These are phyloP conservation scores for Microsporum ferrugineum DNA, from an alignment of 2,329 filamentous ascomycete genomes.

Conservation along the genomic window DNA sequence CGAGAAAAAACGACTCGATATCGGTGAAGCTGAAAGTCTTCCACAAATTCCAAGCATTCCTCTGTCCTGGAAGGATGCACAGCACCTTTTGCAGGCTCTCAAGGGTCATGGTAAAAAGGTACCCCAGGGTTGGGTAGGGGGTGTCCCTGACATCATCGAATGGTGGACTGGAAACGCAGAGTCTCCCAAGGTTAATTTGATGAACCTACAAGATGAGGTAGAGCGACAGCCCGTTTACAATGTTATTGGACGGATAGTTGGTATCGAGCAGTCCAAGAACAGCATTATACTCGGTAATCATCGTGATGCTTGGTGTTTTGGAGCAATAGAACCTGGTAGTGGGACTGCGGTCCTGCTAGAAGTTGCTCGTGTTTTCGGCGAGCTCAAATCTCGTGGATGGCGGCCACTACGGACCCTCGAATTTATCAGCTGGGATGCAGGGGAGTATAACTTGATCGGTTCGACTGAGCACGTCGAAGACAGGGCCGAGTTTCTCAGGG, in stretches of 20 bases:
- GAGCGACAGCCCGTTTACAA: constrained; percentile 83
- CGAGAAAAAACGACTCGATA: constrained; percentile 50
- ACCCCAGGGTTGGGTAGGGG: constrained; percentile 61
- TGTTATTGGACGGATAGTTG: constrained; percentile 69
- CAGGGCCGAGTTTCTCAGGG: constrained; percentile 59
- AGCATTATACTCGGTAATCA: constrained; percentile 86
- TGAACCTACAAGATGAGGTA: constrained; percentile 77
- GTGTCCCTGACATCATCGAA: constrained; percentile 59
- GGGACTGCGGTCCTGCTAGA: constrained; percentile 89
- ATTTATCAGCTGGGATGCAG: constrained; percentile 93
- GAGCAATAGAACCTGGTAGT: constrained; percentile 72
- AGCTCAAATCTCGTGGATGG: constrained; percentile 69
- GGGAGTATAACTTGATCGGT: constrained; percentile 85
- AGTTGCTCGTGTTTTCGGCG: constrained; percentile 71
- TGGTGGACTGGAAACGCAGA: constrained; percentile 75
- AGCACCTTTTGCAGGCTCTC: constrained; percentile 63
- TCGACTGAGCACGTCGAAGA: constrained; percentile 93
- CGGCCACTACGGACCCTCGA: constrained; percentile 85
- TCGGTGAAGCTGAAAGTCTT: constrained; percentile 60
- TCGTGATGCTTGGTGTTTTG: constrained; percentile 84
- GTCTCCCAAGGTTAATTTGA: constrained; percentile 67
- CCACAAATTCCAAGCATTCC: constrained; percentile 81
- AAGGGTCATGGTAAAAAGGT: constrained; percentile 61
- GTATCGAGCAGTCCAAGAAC: constrained; percentile 73
- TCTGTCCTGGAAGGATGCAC: constrained; percentile 78